A percentile compares a stretch with the other conserved stretches of the same genome.
phyloP scores from a whole-genome alignment of 2,329 filamentous ascomycete genomes.

The Curvularia lunata region DNA sequence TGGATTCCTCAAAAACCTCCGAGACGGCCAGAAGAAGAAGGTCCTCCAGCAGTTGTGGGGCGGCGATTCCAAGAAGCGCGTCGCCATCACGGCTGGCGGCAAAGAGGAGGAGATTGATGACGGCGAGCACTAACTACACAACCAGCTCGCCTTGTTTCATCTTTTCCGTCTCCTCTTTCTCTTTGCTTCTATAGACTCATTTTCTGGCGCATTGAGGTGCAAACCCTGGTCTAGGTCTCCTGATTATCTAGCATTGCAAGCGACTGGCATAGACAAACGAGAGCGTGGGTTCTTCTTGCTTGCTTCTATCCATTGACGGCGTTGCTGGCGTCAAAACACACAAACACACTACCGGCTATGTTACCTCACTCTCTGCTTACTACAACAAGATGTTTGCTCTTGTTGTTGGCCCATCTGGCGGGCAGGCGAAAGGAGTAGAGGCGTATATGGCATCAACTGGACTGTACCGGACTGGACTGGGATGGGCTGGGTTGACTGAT shows the following conservation, averaged over 20 bases:
- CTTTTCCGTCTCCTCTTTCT: neutral
- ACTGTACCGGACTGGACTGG: neutral
- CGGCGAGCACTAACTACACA: slow-evolving; percentile 3
- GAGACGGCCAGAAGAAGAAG: slow-evolving; percentile 81
- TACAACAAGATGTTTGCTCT: neutral
- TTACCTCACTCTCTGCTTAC: neutral
- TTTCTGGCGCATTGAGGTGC: slow-evolving; percentile 6
- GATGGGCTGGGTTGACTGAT: neutral
- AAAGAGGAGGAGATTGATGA: slow-evolving; percentile 30
- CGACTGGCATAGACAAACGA: slow-evolving; percentile 7
- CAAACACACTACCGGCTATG: neutral
- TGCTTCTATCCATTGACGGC: slow-evolving; percentile 4
- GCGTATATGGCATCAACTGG: slow-evolving; percentile 3
- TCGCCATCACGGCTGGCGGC: slow-evolving; percentile 33
- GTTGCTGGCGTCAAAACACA: slow-evolving; percentile 6
- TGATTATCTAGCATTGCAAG: slow-evolving; percentile 5
- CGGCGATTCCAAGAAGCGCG: slow-evolving; percentile 38
- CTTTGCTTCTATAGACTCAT: slow-evolving; percentile 1
- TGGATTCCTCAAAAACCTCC: slow-evolving; percentile 74
- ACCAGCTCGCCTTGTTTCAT: neutral
- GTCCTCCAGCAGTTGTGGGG: slow-evolving; percentile 76
- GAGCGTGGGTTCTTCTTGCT: slow-evolving; percentile 4
- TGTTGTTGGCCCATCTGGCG: neutral
- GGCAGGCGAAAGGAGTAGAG: slow-evolving; percentile 1
- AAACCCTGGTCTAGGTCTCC: neutral